phyloP scores from a whole-genome alignment of 116 monocot species.

The Posidonia oceanica region DNA sequence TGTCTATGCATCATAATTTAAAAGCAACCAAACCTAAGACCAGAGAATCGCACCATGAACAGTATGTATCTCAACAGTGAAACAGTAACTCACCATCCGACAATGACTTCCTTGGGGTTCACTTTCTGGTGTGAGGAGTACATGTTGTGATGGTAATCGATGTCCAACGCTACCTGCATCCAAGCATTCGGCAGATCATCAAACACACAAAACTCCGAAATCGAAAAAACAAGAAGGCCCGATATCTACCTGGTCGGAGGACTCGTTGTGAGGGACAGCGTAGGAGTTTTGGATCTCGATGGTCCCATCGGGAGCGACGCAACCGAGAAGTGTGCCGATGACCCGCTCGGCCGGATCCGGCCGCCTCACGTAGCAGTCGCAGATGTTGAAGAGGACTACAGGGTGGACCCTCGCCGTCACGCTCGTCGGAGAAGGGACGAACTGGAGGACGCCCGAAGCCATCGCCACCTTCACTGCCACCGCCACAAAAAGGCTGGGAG shows the following conservation, averaged over 20 bases:
- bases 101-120: conserved; percentile 87
- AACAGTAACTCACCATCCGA: conserved; percentile 67
- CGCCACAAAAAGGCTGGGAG: too few relatives aligned
- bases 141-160: conserved; percentile 97
- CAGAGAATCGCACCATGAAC: too few relatives aligned
- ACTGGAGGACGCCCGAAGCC: background rate
- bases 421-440: background rate
- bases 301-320: conserved; percentile 56
- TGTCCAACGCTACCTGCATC: conserved; percentile 82
- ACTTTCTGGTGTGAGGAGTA: conserved; percentile 78
- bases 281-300: conserved; percentile 87
- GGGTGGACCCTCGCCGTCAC: conserved; percentile 44
- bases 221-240: background rate
- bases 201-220: background rate
- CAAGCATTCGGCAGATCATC: background rate
- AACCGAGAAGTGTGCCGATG: conserved; percentile 84
- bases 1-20: too few relatives aligned
- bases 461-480: too few relatives aligned
- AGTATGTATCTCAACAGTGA: background rate
- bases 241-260: conserved; percentile 49
- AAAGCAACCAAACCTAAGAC: too few relatives aligned
- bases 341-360: conserved; percentile 70
- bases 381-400: conserved; percentile 82
- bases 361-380: conserved; percentile 82
- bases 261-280: conserved; percentile 85